Conservation (phyloP, 345 rosid genomes). For the Populus euphratica region DNA sequence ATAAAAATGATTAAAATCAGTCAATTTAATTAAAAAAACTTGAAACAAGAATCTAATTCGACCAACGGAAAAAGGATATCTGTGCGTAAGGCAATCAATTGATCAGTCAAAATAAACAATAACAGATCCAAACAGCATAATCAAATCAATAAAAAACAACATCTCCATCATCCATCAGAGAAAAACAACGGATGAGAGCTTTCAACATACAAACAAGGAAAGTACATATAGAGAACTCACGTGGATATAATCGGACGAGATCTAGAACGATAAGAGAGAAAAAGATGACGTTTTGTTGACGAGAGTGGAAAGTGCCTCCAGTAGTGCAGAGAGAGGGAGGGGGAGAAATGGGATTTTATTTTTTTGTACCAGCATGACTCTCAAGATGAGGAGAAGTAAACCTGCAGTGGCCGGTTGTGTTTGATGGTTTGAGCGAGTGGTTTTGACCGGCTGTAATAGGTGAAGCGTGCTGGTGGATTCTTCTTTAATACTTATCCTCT, state of each 20-base stretch:
- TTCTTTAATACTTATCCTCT: neutral
- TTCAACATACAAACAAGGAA: neutral
- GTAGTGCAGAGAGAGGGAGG: neutral
- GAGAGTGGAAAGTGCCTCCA: conserved; percentile 20
- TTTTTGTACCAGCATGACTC: neutral
- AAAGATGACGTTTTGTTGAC: conserved; percentile 13
- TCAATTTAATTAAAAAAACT: neutral
- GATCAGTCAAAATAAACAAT: conserved; percentile 9
- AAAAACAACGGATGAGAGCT: conserved; percentile 4
- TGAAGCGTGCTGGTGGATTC: conserved; percentile 10
- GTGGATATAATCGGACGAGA: conserved; percentile 19
- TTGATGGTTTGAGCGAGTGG: conserved; percentile 1
- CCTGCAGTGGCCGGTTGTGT: conserved; percentile 37
- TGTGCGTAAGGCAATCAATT: neutral
- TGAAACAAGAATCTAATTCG: neutral
- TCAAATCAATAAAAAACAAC: neutral
- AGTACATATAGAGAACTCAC: conserved; percentile 1
- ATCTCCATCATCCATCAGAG: conserved; percentile 1
- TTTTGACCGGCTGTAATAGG: conserved; percentile 43
- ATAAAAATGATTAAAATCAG: neutral
- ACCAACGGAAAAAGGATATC: neutral
- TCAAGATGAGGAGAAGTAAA: conserved; percentile 12
- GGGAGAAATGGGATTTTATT: conserved; percentile 1
- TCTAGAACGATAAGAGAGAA: conserved; percentile 17
- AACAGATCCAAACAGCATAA: neutral